A percentile compares a stretch with the other conserved stretches of the same genome.
These are phyloP conservation scores for Baorangia bicolor DNA, from an alignment of 768 basidiomycete species.

Conservation along the genomic window DNA sequence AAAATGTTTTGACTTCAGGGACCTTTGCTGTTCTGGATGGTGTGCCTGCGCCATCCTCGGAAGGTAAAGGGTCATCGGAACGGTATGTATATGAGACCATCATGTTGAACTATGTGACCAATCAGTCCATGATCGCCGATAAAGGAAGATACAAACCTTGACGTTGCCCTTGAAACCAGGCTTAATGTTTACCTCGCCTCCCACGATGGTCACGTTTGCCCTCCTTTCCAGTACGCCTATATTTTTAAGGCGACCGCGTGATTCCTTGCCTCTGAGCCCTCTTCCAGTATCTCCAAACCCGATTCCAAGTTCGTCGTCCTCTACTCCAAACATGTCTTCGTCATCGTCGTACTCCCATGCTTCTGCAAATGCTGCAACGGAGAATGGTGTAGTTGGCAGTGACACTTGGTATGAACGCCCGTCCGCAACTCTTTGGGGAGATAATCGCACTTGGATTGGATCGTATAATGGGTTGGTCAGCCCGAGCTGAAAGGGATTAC, in stretches of 20 bases:
- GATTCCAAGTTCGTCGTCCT: constrained; percentile 39
- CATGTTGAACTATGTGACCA: constrained; percentile 78
- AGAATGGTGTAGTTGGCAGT: constrained; percentile 74
- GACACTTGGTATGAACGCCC: constrained; percentile 64
- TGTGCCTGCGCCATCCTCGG: constrained; percentile 56
- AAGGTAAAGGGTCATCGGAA: constrained; percentile 77
- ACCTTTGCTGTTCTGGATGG: constrained; percentile 46
- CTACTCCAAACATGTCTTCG: constrained; percentile 70
- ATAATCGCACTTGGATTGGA: constrained; percentile 88
- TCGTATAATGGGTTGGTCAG: constrained; percentile 96
- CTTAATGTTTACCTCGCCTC: constrained; percentile 84
- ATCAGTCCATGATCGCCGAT: constrained; percentile 1
- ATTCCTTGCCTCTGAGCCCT: constrained; percentile 46
- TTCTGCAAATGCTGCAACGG: constrained; percentile 89
- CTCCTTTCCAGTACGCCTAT: constrained; percentile 86
- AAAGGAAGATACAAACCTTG: constrained; percentile 52
- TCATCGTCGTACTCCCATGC: constrained; percentile 99
- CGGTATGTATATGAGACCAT: constrained; percentile 92
- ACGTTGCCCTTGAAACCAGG: constrained; percentile 75
- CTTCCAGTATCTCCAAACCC: constrained; percentile 34
- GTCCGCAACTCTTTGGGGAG: constrained; percentile 60
- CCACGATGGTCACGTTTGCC: constrained; percentile 86
- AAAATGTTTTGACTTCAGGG: constrained; percentile 83
- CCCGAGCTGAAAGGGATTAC: constrained; percentile 86
- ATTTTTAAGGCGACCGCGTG: constrained; percentile 49